Conservation (phyloP, 768 basidiomycete species). For the Chalciporus sphaerocephalus region DNA sequence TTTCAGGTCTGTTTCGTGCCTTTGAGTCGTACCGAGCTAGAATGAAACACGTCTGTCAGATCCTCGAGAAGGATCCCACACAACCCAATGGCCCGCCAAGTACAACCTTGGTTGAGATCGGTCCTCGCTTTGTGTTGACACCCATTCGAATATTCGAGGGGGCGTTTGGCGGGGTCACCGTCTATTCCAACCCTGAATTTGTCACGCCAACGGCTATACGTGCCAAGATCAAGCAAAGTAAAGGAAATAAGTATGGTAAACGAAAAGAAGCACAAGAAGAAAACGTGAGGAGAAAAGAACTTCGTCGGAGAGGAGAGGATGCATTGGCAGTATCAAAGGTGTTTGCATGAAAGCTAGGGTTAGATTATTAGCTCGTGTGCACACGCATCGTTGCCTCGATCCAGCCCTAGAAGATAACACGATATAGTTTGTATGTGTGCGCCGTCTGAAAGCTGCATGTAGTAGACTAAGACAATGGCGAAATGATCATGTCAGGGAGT, state of each 20-base stretch:
- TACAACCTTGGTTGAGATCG: conserved; percentile 91
- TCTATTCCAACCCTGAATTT: conserved; percentile 96
- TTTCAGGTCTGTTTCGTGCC: conserved; percentile 67
- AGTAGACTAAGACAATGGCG: conserved; percentile 6
- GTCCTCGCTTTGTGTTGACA: conserved; percentile 93
- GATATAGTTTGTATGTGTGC: not conserved
- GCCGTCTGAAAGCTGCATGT: too few relatives aligned
- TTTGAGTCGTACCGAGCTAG: not conserved
- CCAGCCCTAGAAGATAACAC: too few relatives aligned
- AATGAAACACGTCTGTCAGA: conserved; percentile 44
- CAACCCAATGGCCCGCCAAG: conserved; percentile 83
- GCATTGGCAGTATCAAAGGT: conserved; percentile 83
- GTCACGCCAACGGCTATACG: conserved; percentile 82
- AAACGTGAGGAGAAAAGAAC: conserved; percentile 56
- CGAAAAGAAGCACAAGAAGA: conserved; percentile 79
- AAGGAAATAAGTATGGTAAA: conserved; percentile 76
- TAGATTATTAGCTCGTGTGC: conserved; percentile 2
- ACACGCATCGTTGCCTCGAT: too few relatives aligned
- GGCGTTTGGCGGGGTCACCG: conserved; percentile 89
- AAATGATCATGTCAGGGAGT: not conserved
- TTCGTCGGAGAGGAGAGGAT: conserved; percentile 64
- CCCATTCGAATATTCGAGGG: conserved; percentile 99
- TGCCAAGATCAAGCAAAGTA: conserved; percentile 60
- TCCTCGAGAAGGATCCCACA: conserved; percentile 89
- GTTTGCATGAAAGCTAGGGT: conserved; percentile 58